These are phyloP conservation scores for Rhynchosporium graminicola DNA, from an alignment of 2,329 filamentous ascomycete species.

Conservation along the genomic window DNA sequence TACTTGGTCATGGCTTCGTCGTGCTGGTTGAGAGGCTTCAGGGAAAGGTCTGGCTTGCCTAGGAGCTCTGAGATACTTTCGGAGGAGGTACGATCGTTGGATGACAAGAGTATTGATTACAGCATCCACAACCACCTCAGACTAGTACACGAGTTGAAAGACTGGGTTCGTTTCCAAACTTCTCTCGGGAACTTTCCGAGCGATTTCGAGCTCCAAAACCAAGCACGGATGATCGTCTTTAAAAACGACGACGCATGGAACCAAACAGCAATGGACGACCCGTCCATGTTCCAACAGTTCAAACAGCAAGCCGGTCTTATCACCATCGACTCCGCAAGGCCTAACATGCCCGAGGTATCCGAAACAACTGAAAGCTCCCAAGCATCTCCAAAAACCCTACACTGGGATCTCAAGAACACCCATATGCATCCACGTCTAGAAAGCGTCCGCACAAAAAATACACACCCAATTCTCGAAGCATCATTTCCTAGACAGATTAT, in stretches of 20 bases:
- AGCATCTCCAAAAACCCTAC: slow-evolving; percentile 30
- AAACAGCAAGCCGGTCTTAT: slow-evolving; percentile 40
- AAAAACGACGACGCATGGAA: slow-evolving; percentile 65
- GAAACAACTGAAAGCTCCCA: slow-evolving; percentile 14
- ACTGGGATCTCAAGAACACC: slow-evolving; percentile 36
- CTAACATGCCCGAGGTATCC: slow-evolving; percentile 28
- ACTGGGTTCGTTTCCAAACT: slow-evolving; percentile 51
- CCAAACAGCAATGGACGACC: slow-evolving; percentile 61
- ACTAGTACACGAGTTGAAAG: slow-evolving; percentile 56
- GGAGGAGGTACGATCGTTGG: slow-evolving; percentile 51
- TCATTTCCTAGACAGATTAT: slow-evolving; percentile 26
- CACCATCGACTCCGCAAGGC: slow-evolving; percentile 22
- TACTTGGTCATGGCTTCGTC: slow-evolving; percentile 52
- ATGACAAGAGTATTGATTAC: slow-evolving; percentile 58
- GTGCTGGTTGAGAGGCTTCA: slow-evolving; percentile 57
- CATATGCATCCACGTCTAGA: slow-evolving; percentile 22
- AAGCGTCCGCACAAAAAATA: slow-evolving; percentile 1
- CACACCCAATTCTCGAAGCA: slow-evolving; percentile 16
- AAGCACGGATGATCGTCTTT: slow-evolving; percentile 63
- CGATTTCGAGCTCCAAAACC: slow-evolving; percentile 55
- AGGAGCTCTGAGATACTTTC: slow-evolving; percentile 57
- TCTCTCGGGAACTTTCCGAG: slow-evolving; percentile 50
- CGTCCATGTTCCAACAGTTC: slow-evolving; percentile 55
- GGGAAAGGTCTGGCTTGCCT: slow-evolving; percentile 57
- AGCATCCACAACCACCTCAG: slow-evolving; percentile 57